Conservation (phyloP, 2,329 filamentous ascomycete species). For the Trichoderma asperellum region DNA sequence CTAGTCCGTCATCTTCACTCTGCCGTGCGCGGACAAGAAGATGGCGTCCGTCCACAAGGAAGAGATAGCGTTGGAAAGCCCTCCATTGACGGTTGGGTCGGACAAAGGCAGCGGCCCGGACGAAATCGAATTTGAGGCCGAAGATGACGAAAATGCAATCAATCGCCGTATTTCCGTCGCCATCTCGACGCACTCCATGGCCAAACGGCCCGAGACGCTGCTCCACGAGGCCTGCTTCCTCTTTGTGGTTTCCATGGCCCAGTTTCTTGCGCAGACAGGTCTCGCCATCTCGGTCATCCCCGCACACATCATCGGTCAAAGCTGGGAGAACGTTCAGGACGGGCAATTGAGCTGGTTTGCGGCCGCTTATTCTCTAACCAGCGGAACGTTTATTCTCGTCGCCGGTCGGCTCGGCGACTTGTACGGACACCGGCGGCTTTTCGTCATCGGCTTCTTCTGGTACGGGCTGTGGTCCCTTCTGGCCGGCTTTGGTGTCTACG, state of each 20-base stretch:
- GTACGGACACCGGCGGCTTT: slow-evolving; percentile 56
- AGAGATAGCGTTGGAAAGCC: slow-evolving; percentile 5
- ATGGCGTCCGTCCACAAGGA: slow-evolving; percentile 6
- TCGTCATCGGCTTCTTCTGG: slow-evolving; percentile 56
- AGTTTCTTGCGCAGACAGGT: slow-evolving; percentile 15
- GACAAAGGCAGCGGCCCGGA: slow-evolving; percentile 1
- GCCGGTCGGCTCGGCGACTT: slow-evolving; percentile 57
- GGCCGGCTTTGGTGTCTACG: slow-evolving; percentile 43
- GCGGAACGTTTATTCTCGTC: slow-evolving; percentile 57
- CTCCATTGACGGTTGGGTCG: background rate
- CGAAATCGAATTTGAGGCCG: slow-evolving; percentile 1
- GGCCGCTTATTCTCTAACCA: slow-evolving; percentile 13
- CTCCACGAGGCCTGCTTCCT: slow-evolving; percentile 21
- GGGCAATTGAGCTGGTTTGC: slow-evolving; percentile 22
- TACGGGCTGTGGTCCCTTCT: slow-evolving; percentile 53
- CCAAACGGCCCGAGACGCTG: slow-evolving; percentile 17
- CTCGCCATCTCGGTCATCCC: slow-evolving; percentile 8
- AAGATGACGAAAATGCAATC: slow-evolving; percentile 14
- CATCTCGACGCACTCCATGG: slow-evolving; percentile 13
- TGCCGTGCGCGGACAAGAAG: slow-evolving; percentile 9
- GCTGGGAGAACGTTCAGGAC: slow-evolving; percentile 17
- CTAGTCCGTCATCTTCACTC: slow-evolving; percentile 3
- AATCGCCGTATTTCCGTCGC: slow-evolving; percentile 1
- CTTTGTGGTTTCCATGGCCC: slow-evolving; percentile 17
- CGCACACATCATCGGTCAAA: slow-evolving; percentile 13